Conservation (phyloP, 257 asterid genomes). For the Penstemon barbatus region DNA sequence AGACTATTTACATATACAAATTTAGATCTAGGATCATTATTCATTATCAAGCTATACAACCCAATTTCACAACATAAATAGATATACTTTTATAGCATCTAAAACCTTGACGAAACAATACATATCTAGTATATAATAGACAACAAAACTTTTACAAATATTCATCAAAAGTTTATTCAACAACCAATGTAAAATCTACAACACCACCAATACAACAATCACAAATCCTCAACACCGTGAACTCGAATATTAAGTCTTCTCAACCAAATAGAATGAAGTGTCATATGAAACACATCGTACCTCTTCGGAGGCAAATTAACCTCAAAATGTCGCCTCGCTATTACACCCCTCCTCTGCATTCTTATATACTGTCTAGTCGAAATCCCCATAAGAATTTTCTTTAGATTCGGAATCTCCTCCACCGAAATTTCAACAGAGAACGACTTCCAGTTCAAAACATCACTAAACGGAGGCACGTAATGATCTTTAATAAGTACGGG, state of each 20-base stretch:
- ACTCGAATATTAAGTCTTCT: slow-evolving; percentile 62
- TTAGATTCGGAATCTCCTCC: slow-evolving; percentile 54
- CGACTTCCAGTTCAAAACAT: slow-evolving; percentile 67
- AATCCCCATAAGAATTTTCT: slow-evolving; percentile 56
- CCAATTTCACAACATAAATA: no score
- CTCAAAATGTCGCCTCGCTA: slow-evolving; percentile 69
- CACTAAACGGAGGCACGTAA: slow-evolving; percentile 74
- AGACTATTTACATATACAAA: no score
- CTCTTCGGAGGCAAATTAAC: slow-evolving; percentile 65
- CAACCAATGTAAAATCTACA: neutral
- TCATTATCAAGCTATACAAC: no score
- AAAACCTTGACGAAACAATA: no score
- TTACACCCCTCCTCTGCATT: slow-evolving; percentile 70
- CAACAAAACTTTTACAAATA: no score
- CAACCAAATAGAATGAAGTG: slow-evolving; percentile 87
- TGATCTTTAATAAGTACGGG: slow-evolving; percentile 67
- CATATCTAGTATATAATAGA: no score
- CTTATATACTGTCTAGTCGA: slow-evolving; percentile 65
- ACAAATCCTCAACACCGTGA: slow-evolving; percentile 42
- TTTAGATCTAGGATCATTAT: no score
- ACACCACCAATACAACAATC: slow-evolving; percentile 22
- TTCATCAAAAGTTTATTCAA: no score
- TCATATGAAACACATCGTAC: slow-evolving; percentile 85
- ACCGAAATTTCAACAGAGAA: slow-evolving; percentile 56
- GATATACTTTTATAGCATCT: no score